Evolutionary conservation across 306 rosid genomes (phyloP), one percentile per base, ranked within the genome.

Genomic region (Mucuna pruriens): DNA sequence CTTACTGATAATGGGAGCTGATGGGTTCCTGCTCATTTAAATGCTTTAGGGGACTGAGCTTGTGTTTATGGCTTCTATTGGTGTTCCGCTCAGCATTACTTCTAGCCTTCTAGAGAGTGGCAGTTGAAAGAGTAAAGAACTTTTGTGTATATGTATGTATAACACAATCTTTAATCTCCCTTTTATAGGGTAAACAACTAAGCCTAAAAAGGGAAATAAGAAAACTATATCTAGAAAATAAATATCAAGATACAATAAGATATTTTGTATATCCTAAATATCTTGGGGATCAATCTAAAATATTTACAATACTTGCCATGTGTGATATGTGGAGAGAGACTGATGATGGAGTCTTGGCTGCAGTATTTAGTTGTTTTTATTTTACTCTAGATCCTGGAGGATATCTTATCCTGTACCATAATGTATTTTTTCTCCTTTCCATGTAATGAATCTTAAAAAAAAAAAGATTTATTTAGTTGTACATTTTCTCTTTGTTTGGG

Each of bases 1-100:
- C 57, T 63, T 46, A 33, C 65, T 55, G 3, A 58, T 36, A 22
- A 62, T 33, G 42, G 31, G 79, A 80, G 31, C 34, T 7, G n/a
- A 17, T 61, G 54, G 38, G 26, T 62, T 72, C 39, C 38, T 58
- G 52, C 29, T 58, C 64, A 58, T 70, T 55, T 79, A 69, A 79
- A 69, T 72, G 40, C 64, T 62, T 16, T 33, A 48, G 19, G 33
- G 46, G 19, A 34, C 19, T 15, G 42, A 33, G 29, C 61, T n/a
- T 65, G 57, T 80, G 60, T 74, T 17, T 19, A 17, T 64, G 34
- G 23, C 12, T 64, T 63, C 5, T 66, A 29, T 65, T 11, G 39
- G 69, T 52, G 12, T 23, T 31, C 73, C 31, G 40, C 17, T 58
- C 3, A 2, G 36, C 20, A 31, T 51, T 57, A 51, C 57, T 58